phyloP scores from a whole-genome alignment of 2,329 filamentous ascomycete species.

The Dendrostoma leiphaemia region DNA sequence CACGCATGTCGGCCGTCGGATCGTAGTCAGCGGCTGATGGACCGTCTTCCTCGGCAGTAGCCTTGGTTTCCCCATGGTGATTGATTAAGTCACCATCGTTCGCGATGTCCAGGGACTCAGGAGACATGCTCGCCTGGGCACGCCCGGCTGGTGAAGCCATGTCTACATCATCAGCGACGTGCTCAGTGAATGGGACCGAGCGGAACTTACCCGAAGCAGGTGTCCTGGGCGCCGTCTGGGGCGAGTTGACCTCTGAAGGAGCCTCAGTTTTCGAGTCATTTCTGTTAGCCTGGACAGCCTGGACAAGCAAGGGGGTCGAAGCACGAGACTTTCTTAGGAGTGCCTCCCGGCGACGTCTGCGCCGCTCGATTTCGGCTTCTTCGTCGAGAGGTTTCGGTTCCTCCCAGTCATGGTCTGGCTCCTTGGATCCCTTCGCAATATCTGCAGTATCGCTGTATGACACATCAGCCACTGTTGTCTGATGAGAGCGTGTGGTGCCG shows the following conservation, averaged over 20 bases:
- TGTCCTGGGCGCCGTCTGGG: slow-evolving; percentile 35
- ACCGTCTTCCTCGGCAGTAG: slow-evolving; percentile 60
- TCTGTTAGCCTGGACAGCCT: slow-evolving; percentile 67
- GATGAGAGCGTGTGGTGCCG: slow-evolving; percentile 13
- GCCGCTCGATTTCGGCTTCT: slow-evolving; percentile 79
- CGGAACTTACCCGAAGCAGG: slow-evolving; percentile 45
- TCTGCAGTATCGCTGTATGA: slow-evolving; percentile 4
- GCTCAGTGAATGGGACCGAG: neutral
- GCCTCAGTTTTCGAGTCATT: slow-evolving; percentile 54
- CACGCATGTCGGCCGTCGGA: slow-evolving; percentile 82
- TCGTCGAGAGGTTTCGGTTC: slow-evolving; percentile 69
- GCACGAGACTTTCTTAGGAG: slow-evolving; percentile 80
- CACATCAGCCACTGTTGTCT: neutral
- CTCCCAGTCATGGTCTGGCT: slow-evolving; percentile 40
- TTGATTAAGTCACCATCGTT: slow-evolving; percentile 69
- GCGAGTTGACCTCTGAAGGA: slow-evolving; percentile 43
- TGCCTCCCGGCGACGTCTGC: slow-evolving; percentile 79
- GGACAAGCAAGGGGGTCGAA: slow-evolving; percentile 70
- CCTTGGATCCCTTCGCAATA: slow-evolving; percentile 6
- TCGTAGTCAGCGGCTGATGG: slow-evolving; percentile 94
- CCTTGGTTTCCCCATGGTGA: slow-evolving; percentile 43
- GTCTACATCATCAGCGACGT: slow-evolving; percentile 9
- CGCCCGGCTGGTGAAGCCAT: slow-evolving; percentile 34
- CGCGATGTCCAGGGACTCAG: slow-evolving; percentile 60
- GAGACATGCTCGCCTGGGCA: slow-evolving; percentile 48